Evolutionary conservation across 2,329 filamentous ascomycete genomes (phyloP).

Genomic region (Colletotrichum cereale): DNA sequence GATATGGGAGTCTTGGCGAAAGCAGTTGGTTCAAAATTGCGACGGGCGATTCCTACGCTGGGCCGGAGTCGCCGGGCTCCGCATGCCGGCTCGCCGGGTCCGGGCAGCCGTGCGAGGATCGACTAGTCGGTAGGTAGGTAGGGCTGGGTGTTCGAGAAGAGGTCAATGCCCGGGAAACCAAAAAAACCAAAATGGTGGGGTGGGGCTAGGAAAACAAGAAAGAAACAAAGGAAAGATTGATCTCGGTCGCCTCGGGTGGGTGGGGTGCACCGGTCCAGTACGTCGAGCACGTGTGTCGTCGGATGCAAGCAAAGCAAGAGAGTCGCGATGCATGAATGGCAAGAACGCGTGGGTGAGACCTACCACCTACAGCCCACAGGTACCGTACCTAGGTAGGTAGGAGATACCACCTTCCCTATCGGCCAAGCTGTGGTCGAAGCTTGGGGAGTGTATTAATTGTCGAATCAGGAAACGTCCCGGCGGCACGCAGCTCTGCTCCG

Average conservation of each 20-base stretch:
- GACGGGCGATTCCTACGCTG: background rate
- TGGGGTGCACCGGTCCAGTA: background rate
- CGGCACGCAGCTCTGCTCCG: constrained; percentile 20
- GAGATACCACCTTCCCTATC: constrained; percentile 23
- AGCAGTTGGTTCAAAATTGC: constrained; percentile 9
- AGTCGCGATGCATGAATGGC: background rate
- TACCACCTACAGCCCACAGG: too few species aligned
- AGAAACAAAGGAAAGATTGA: background rate
- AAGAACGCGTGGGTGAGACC: background rate
- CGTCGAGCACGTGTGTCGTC: constrained; percentile 12
- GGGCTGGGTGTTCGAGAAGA: background rate
- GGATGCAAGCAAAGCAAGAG: background rate
- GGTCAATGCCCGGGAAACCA: background rate
- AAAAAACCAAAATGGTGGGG: too few species aligned
- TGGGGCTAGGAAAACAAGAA: background rate
- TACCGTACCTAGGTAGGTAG: too few species aligned
- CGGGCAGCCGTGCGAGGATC: background rate
- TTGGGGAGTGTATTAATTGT: constrained; percentile 22
- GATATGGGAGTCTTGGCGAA: constrained; percentile 28
- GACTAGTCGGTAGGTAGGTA: background rate
- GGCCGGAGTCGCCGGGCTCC: constrained; percentile 4
- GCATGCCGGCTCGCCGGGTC: background rate
- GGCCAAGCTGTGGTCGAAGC: constrained; percentile 6
- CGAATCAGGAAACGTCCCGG: constrained; percentile 26
- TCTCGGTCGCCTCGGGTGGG: background rate